Base-by-base conservation (phyloP, 2,329 filamentous ascomycete genomes). In the Cercospora canescens region DNA sequence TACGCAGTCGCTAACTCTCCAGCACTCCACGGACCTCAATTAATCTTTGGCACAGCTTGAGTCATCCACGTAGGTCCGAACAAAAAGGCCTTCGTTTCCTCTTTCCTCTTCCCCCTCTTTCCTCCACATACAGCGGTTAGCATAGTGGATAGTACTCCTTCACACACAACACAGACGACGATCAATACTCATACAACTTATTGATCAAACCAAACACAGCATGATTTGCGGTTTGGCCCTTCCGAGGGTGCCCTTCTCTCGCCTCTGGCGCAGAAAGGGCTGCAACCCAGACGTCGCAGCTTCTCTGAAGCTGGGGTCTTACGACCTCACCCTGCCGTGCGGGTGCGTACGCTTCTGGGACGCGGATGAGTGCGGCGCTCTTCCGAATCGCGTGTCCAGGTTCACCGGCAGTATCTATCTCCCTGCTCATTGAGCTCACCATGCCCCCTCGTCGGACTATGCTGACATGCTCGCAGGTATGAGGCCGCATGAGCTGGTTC, bases 221-320 rank as follows among this genome's bases (percentile, higher is more conserved):
- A 60, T 60, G 57, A 3, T 60, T 60, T 60, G 57, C 57, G 57
- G 57, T 41, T 45, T 60, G 57, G 24, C 57, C 57, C 57, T 60
- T 45, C 57, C 34, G 34, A 41, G 37, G 37, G 57, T 60, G 45
- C 24, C 11, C 37, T 60, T 60, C 57, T 60, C 35, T 48, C 34
- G 57, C 57, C 57, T 41, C 16, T 30, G 35, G 57, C 34, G 34
- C 8, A 60, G 37, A 24, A 60, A 60, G 24, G 11, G 18, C 35
- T 5, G 9, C 57, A 35, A 60, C 57, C 37, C 18, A 8, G 21
- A 60, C 5, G 1, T 4, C 3, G 12, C 35, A 18, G 34, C 57
- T 28, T 41, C 16, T 39, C 18, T 39, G 34, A 60, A 60, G 57
- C 37, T 60, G 21, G 57, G 57, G 14, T 39, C 24, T 7, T 45